phyloP scores from a whole-genome alignment of 352 stramenopile genomes.

The Globisporangium orthogonon region DNA sequence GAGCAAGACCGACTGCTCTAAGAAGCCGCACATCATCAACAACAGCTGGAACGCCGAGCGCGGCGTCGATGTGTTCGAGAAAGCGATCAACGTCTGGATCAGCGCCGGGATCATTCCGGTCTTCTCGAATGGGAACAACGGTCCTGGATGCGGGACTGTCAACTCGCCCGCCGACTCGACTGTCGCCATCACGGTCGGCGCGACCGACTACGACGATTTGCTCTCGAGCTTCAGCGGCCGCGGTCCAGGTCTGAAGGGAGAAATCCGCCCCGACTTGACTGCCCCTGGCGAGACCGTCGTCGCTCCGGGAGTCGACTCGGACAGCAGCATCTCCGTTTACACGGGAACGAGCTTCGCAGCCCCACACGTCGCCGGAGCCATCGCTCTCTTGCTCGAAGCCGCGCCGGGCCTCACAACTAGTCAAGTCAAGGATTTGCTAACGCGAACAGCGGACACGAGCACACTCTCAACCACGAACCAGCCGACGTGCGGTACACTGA shows the following conservation, averaged over 20 bases:
- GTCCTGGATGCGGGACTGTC: constrained; percentile 32
- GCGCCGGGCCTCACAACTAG: constrained; percentile 18
- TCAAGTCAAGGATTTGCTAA: constrained; percentile 22
- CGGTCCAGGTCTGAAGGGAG: constrained; percentile 27
- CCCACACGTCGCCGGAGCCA: constrained; percentile 28
- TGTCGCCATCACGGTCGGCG: constrained; percentile 36
- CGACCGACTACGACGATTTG: constrained; percentile 29
- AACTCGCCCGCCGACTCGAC: constrained; percentile 25
- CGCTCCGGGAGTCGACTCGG: constrained; percentile 10
- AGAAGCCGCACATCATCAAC: constrained; percentile 55
- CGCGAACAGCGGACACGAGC: constrained; percentile 10
- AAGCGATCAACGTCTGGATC: constrained; percentile 38
- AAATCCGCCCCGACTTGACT: constrained; percentile 36
- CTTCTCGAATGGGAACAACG: constrained; percentile 43
- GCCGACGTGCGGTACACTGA: constrained; percentile 3
- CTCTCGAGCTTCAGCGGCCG: constrained; percentile 25
- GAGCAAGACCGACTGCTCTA: constrained; percentile 25
- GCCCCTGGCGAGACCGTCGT: constrained; percentile 29
- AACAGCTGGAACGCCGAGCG: constrained; percentile 57
- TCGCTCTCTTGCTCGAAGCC: constrained; percentile 32
- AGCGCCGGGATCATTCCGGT: constrained; percentile 47
- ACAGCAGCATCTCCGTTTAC: constrained; percentile 11
- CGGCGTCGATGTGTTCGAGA: constrained; percentile 13
- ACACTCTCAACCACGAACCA: constrained; percentile 8
- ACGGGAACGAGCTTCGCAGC: constrained; percentile 32